phyloP scores from a whole-genome alignment of 2,329 filamentous ascomycete species.

The Neofusicoccum kwambonambiense region DNA sequence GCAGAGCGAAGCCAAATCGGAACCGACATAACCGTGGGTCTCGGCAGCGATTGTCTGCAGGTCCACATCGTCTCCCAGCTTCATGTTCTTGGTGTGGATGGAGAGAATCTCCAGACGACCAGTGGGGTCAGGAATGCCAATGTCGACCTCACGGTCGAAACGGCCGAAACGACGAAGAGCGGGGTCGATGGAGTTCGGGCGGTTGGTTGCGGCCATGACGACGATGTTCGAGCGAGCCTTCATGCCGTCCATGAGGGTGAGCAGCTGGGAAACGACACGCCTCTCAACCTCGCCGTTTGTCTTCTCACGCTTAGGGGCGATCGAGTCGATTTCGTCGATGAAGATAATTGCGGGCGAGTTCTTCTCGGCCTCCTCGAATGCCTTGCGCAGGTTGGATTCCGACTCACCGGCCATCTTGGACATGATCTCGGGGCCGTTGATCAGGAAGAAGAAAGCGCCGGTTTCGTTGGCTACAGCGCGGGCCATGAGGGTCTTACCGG shows the following conservation, averaged over 20 bases:
- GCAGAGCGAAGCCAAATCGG: constrained; percentile 95
- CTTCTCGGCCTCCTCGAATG: constrained; percentile 99
- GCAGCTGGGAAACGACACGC: constrained; percentile 94
- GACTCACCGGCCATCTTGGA: constrained; percentile 99
- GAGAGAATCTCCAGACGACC: constrained; percentile 98
- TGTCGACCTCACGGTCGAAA: constrained; percentile 98
- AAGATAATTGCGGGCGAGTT: constrained; percentile 99
- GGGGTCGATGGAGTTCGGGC: constrained; percentile 97
- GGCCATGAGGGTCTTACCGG: constrained; percentile 99
- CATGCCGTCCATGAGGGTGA: constrained; percentile 99
- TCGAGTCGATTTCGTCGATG: constrained; percentile 99
- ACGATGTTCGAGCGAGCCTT: constrained; percentile 98
- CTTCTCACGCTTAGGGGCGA: constrained; percentile 99
- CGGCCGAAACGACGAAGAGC: constrained; percentile 96
- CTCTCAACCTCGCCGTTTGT: constrained; percentile 98
- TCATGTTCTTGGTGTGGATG: constrained; percentile 99
- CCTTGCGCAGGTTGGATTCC: constrained; percentile 95
- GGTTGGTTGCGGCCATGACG: constrained; percentile 98
- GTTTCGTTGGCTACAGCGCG: constrained; percentile 98
- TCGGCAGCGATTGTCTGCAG: constrained; percentile 94
- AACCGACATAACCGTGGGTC: constrained; percentile 98
- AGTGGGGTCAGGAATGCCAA: constrained; percentile 95
- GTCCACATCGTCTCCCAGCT: constrained; percentile 93
- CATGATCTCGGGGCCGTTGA: constrained; percentile 99
- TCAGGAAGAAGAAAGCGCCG: constrained; percentile 98